Base-by-base conservation (phyloP, 345 rosid genomes). In the Citrus hindsii region DNA sequence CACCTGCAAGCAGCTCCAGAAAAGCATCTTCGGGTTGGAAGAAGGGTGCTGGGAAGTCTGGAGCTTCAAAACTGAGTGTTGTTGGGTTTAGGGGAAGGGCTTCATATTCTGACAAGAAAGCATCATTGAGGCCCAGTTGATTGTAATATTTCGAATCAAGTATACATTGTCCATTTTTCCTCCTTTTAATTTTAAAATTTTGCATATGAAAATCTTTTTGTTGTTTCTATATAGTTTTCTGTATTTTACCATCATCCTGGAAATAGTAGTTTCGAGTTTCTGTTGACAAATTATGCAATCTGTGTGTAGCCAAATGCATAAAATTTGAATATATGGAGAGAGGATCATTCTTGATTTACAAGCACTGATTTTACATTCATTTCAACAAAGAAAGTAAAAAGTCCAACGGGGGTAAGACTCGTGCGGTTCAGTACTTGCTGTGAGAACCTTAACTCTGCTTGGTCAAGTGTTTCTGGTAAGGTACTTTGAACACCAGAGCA, bases 21-120 rank as follows among this genome's bases (percentile, higher is more conserved):
- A 87, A 82, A 74, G 48, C 84, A 64, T n/a, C 69, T 42, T 77
- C 82, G 4, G 60, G 63, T 9, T 79, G 83, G 65, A 88, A 82
- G 83, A 83, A 69, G 27, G 75, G 38, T 38, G 32, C 40, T 9
- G 77, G 58, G 51, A 80, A 68, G 79, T 73, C 84, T 53, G 73
- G 82, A 24, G 82, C 73, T 48, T 81, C 80, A 28, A 94, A 94
- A 85, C 82, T 93, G 60, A 87, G 83, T 38, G 94, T 94, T 48
- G 97, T 92, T 76, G 92, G 94, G 10, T 90, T 94, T 71, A 87
- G 97, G 65, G 97, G 97, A 7, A 84, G 89, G 51, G 82, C 86
- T 38, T 85, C 95, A 58, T 77, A 83, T 59, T 83, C 90, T 25
- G 68, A 76, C 80, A 86, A 85, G 82, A 85, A 73, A 66, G 85